Percentiles rank a stretch among this genome's conserved stretches.
These are phyloP conservation scores for Aspergillus carlsbadensis DNA, from an alignment of 495 filamentous ascomycete species.

Conservation along the genomic window DNA sequence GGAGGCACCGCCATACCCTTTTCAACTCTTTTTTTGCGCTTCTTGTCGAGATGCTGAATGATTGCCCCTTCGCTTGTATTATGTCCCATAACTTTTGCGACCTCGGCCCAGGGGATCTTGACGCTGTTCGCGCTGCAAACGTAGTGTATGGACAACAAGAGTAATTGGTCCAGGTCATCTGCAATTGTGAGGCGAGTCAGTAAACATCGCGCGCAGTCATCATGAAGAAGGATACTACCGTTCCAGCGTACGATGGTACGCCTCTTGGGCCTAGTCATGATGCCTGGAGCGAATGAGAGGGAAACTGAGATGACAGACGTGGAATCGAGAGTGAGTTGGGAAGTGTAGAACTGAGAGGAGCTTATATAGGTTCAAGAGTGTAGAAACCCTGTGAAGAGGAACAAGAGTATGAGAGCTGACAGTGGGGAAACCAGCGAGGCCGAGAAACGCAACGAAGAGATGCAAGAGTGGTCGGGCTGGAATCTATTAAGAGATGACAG, in stretches of 20 bases:
- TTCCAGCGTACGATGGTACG: constrained; percentile 47
- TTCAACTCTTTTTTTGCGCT: constrained; percentile 33
- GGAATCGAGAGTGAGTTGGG: too few relatives aligned
- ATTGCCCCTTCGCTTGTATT: constrained; percentile 44
- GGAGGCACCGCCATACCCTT: constrained; percentile 38
- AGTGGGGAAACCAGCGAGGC: too few relatives aligned
- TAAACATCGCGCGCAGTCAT: neutral
- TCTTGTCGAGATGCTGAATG: constrained; percentile 48
- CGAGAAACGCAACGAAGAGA: too few relatives aligned
- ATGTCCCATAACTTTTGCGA: constrained; percentile 35
- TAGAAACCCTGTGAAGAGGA: too few relatives aligned
- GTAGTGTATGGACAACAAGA: constrained; percentile 44
- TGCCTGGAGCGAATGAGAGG: neutral
- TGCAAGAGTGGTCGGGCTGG: too few relatives aligned
- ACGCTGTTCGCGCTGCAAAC: constrained; percentile 34
- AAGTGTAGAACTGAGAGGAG: too few relatives aligned
- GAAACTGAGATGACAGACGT: neutral
- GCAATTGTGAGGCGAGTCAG: constrained; percentile 9
- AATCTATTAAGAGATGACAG: too few relatives aligned
- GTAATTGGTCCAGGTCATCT: constrained; percentile 43
- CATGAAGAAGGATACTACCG: constrained; percentile 22
- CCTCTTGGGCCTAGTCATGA: constrained; percentile 23
- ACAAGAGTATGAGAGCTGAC: too few relatives aligned
- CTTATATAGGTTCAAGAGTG: too few relatives aligned
- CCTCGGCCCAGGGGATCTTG: constrained; percentile 41